Percentiles rank a stretch among this genome's conserved stretches.
These are phyloP conservation scores for Lagerstroemia speciosa DNA, from an alignment of 345 rosid genomes.

Conservation along the genomic window DNA sequence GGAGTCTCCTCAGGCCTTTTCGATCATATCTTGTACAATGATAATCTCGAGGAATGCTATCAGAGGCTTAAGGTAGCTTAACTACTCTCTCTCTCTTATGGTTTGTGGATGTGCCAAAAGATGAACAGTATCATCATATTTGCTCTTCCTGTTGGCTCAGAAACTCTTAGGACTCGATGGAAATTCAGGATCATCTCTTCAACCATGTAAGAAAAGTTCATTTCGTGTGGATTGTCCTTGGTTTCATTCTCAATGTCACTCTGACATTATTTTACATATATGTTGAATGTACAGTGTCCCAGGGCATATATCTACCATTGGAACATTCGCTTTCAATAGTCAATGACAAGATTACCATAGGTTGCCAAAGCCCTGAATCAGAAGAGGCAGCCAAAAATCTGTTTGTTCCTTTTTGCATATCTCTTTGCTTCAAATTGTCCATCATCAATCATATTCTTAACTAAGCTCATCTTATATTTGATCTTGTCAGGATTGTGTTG, in stretches of 20 bases:
- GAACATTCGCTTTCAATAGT: conserved; percentile 38
- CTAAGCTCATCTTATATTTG: background rate
- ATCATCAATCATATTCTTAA: background rate
- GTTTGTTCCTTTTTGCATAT: conserved; percentile 26
- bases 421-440: background rate
- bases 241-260: background rate
- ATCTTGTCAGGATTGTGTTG: conserved; percentile 50
- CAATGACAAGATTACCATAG: conserved; percentile 41
- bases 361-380: conserved; percentile 20
- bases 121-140: conserved; percentile 1
- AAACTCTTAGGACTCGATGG: conserved; percentile 47
- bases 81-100: background rate
- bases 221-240: background rate
- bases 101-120: background rate
- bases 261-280: background rate
- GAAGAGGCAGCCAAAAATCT: conserved; percentile 38
- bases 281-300: conserved; percentile 30
- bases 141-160: conserved; percentile 25
- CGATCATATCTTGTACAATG: conserved; percentile 55
- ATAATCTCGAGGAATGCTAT: conserved; percentile 71
- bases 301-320: conserved; percentile 43
- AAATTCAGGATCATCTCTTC: conserved; percentile 20
- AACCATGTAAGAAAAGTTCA: conserved; percentile 35
- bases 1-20: conserved; percentile 65
- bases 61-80: conserved; percentile 61